Evolutionary conservation across 2,329 filamentous ascomycete species (phyloP).

Genomic region (Penicillium hesseltinei): DNA sequence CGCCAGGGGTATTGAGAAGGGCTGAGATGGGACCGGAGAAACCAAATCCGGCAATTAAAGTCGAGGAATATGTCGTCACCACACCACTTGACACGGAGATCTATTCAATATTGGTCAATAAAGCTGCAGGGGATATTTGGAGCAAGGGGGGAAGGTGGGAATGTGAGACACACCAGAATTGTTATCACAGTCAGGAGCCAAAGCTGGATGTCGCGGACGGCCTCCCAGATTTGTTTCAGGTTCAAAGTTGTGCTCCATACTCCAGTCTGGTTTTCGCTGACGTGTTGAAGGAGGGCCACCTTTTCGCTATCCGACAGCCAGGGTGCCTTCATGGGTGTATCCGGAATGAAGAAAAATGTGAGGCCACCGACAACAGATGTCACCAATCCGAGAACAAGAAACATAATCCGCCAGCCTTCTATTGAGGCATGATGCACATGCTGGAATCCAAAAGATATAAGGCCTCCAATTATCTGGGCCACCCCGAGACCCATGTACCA

Average conservation of each 20-base stretch:
- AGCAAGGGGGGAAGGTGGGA: constrained; percentile 1
- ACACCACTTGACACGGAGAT: constrained; percentile 46
- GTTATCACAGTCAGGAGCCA: constrained; percentile 42
- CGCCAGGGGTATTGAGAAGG: constrained; percentile 46
- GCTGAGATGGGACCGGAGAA: constrained; percentile 45
- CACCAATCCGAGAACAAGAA: constrained; percentile 49
- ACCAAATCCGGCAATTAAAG: constrained; percentile 43
- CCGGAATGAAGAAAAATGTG: constrained; percentile 49
- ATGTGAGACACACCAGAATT: constrained; percentile 13
- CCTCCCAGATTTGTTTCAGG: constrained; percentile 48
- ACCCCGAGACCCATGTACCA: constrained; percentile 62
- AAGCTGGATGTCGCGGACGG: constrained; percentile 46
- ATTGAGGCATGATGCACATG: constrained; percentile 42
- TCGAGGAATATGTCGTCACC: constrained; percentile 47
- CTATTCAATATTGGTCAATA: constrained; percentile 26
- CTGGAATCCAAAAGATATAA: constrained; percentile 56
- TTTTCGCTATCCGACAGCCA: constrained; percentile 37
- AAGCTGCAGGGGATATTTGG: neutral
- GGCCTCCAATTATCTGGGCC: constrained; percentile 46
- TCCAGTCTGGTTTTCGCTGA: constrained; percentile 51
- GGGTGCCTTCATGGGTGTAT: constrained; percentile 49
- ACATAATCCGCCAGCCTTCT: constrained; percentile 52
- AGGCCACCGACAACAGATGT: constrained; percentile 46
- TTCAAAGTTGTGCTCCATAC: constrained; percentile 53
- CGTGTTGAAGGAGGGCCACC: constrained; percentile 41